A percentile compares a stretch with the other conserved stretches of the same genome.
These are phyloP conservation scores for Phaseolus lunatus DNA, from an alignment of 306 rosid genomes.

Conservation along the genomic window DNA sequence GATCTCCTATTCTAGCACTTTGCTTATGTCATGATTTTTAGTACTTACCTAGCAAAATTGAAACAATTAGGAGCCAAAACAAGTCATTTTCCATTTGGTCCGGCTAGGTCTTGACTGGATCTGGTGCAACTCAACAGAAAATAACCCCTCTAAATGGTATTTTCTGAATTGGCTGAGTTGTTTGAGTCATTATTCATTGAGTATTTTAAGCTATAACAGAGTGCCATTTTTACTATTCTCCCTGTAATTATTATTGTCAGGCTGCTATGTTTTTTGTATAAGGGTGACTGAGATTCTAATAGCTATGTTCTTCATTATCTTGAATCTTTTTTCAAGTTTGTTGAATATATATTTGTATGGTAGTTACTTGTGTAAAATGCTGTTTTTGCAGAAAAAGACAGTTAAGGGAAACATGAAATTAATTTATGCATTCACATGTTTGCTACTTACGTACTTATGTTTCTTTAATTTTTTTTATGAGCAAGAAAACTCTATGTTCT, in stretches of 20 bases:
- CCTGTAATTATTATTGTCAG: background rate
- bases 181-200: background rate
- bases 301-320: background rate
- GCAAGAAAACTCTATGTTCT: background rate
- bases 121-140: background rate
- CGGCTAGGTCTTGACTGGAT: background rate
- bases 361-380: background rate
- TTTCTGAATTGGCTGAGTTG: conserved; percentile 1
- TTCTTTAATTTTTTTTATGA: background rate
- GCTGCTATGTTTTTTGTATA: background rate
- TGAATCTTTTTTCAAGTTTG: background rate
- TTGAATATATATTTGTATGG: background rate
- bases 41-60: background rate
- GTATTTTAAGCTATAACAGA: background rate
- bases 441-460: background rate
- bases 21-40: conserved; percentile 9
- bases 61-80: background rate
- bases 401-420: background rate
- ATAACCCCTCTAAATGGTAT: background rate
- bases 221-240: background rate
- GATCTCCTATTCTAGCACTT: background rate
- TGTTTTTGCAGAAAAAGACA: conserved; percentile 6
- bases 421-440: background rate
- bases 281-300: background rate
- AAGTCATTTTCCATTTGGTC: background rate